Evolutionary conservation across 139 green algal species (phyloP), one percentile per base, ranked within the genome.

Genomic region (Diplosphaera chodatii): DNA sequence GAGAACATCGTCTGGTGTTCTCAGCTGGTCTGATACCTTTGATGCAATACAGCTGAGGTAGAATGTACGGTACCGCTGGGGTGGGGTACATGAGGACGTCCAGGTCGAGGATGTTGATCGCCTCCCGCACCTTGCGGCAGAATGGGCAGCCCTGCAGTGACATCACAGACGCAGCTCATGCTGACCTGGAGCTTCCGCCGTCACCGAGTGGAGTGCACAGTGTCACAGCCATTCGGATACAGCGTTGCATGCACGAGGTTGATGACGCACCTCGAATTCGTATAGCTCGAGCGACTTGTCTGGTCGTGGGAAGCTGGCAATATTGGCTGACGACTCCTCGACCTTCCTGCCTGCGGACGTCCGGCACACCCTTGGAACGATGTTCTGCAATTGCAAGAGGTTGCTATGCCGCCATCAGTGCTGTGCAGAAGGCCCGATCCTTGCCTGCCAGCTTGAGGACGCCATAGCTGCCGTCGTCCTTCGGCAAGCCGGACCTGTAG

Each of bases 51-150:
- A n/a, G n/a, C n/a, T 48, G 8, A 6, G 37, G 37, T 20, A 48
- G 37, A 6, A 30, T 6, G 37, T 20, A 10, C 37, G 37, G 37
- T 10, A 48, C 37, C 37, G 6, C 74, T 64, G 92, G 89, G 66
- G 73, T 87, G 29, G 92, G 91, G 66, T 86, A 84, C 69, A 92
- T 83, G n/a, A 91, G 63, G 0, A 91, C 85, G 71, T 97, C 90
- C 37, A 97, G 77, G 73, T 96, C 91, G 79, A 91, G 75, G 4
- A 88, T 75, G 40, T 18, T 70, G 2, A 79, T 27, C 3, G 85
- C 78, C 56, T 89, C 85, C 0, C 84, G 48, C 23, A 71, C 37
- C 62, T 74, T 75, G 3, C 67, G 37, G 63, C 74, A 83, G 74
- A 76, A 84, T 15, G 37, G 70, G 40, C 65, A 59, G 27, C 22